Base-by-base conservation (phyloP, 148 eudicot species). In the Vaccinium corymbosum region DNA sequence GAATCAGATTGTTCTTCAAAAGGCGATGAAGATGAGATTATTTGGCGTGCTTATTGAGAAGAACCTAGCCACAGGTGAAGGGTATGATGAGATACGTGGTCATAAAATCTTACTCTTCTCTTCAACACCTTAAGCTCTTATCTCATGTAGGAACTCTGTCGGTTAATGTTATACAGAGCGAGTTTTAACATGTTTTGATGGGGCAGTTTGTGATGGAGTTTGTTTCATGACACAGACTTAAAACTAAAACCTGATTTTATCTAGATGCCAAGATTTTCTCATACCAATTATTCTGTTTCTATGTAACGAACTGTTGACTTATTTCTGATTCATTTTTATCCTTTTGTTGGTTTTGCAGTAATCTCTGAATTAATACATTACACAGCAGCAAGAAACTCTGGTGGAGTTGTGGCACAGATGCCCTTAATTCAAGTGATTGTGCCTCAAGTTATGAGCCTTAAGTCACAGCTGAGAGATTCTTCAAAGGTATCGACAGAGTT, bases 321-420 rank as follows among this genome's bases (percentile, higher is more conserved):
- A 27, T 35, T 46, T 72, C 72, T 49, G 70, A 52, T 81, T 4
- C 71, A 78, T 81, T 14, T 14, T 84, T 35, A 29, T 79, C 53
- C 62, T 38, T 38, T 80, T 73, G 52, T 57, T 74, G 78, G 61
- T 83, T 85, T 81, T 91, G 88, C 94, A 97, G 99, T 94, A 84
- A 92, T 94, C 86, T 97, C 98, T 71, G 99, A 97, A 87, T 87
- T 97, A 85, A 97, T 97, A 86, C 98, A 95, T 87, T 94, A 94
- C 85, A 87, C 99, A 32, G 91, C 96, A 29, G 94, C 91, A 80
- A 95, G 95, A 85, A 89, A 88, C 86, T 85, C 88, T 32, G 93
- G 89, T 62, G 95, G 87, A 79, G 89, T 90, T 80, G 90, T 95
- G 80, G 90, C 83, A 84, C 93, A 94, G 87, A 84, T 97, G 93